Base-by-base conservation (phyloP, 352 stramenopile species). In the Globisporangium mamillatum region DNA sequence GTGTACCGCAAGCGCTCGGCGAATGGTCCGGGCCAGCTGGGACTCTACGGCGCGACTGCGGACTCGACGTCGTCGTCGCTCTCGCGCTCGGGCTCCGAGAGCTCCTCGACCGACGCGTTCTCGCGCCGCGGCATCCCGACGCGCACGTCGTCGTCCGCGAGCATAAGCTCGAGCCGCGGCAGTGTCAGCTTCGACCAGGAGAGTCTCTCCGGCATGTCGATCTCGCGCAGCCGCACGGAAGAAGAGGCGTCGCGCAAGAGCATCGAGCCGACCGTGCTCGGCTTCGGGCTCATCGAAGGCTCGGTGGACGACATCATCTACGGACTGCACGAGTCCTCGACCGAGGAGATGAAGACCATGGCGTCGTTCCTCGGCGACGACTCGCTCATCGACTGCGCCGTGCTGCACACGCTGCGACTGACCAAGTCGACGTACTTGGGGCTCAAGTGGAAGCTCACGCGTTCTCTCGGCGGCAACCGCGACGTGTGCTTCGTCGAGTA, bases 401-500 rank as follows among this genome's bases (percentile, higher is more conserved):
- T 87, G 65, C 66, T 92, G 14, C 80, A 89, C 53, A 88, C 80
- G 0, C 71, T 92, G 58, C 77, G 80, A 29, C 67, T 80, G 50
- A 81, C 76, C 36, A 80, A 76, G 16, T 79, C 80, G 25, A 85
- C 80, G 29, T 89, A 89, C 60, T 68, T 90, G 46, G 82, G 84
- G 16, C 78, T 92, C 64, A 92, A 92, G 75, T 92, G 84, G 84
- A 89, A 88, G 61, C 68, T 92, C 44, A 80, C 72, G 46, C 84
- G 81, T 18, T 89, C 84, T 7, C 75, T 88, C n/a, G 84, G 84
- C 20, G 84, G 84, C 38, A 92, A 92, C 63, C 84, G 84, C 63
- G 84, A 92, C 69, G 80, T 80, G 63, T 92, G 84, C 67, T 92
- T 78, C 54, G 70, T 88, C 64, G 82, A 92, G 58, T 88, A 88